These are phyloP conservation scores for Hortiboletus rubellus DNA, from an alignment of 1,284 basidiomycete species.

Conservation along the genomic window DNA sequence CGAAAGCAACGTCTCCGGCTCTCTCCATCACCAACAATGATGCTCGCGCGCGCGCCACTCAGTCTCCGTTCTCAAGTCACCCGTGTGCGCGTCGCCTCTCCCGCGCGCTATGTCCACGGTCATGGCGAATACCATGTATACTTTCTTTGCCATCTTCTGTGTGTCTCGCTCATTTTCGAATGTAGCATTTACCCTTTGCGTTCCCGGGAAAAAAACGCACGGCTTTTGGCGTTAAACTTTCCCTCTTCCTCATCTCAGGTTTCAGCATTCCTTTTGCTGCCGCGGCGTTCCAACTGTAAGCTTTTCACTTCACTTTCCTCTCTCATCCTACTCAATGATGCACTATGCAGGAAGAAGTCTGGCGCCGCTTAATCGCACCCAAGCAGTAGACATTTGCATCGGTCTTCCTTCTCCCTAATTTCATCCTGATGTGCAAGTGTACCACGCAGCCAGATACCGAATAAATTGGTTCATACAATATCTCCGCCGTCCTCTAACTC, in stretches of 20 bases:
- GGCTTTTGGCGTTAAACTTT: conserved; percentile 59
- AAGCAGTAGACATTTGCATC: conserved; percentile 9
- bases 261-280: conserved; percentile 71
- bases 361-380: conserved; percentile 20
- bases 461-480: conserved; percentile 12
- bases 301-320: conserved; percentile 11
- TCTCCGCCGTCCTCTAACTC: conserved; percentile 36
- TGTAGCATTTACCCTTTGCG: conserved; percentile 70
- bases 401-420: neutral
- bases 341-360: conserved; percentile 38
- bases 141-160: neutral
- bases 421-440: conserved; percentile 12
- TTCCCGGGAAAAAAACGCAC: conserved; percentile 54
- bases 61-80: conserved; percentile 40
- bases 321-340: conserved; percentile 6
- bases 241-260: conserved; percentile 53
- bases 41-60: conserved; percentile 44
- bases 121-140: conserved; percentile 64
- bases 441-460: neutral
- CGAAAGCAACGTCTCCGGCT: conserved; percentile 9
- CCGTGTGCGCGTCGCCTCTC: conserved; percentile 35
- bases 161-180: conserved; percentile 2
- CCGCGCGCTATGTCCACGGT: conserved; percentile 41
- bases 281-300: conserved; percentile 65
- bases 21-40: conserved; percentile 21